Percentiles rank a stretch among this genome's conserved stretches.
Conservation (phyloP, 2,329 filamentous ascomycete species). For the Colletotrichum aenigma region DNA sequence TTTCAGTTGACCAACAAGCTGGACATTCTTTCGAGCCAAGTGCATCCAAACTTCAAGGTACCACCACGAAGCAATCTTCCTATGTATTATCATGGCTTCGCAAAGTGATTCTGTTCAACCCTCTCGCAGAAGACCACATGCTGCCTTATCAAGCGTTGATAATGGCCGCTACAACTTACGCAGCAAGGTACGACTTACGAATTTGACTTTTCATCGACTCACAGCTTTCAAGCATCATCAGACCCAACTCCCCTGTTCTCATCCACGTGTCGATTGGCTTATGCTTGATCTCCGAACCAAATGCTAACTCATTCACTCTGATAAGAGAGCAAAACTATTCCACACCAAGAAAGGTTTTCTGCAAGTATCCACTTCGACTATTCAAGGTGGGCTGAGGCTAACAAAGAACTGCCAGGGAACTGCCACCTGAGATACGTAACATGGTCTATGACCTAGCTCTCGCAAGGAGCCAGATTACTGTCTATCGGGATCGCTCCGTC, state of each 20-base stretch:
- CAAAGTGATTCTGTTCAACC: neutral
- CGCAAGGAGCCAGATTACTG: neutral
- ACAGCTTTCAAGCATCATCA: neutral
- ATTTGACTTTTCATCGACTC: neutral
- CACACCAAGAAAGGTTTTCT: neutral
- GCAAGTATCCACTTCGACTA: neutral
- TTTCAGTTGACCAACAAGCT: neutral
- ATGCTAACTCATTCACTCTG: neutral
- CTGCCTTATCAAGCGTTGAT: neutral
- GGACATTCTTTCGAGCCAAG: neutral
- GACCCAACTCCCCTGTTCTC: neutral
- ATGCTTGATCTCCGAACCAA: neutral
- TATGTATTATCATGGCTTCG: neutral
- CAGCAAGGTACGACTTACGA: neutral
- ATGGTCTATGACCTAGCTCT: neutral
- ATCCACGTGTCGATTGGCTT: neutral
- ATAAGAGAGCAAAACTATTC: neutral
- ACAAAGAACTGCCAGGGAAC: neutral
- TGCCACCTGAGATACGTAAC: neutral
- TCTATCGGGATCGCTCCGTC: neutral
- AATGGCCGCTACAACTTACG: neutral
- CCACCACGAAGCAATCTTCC: neutral
- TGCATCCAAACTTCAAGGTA: neutral
- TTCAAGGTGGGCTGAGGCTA: neutral
- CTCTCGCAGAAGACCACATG: neutral